Evolutionary conservation across 1,284 basidiomycete species (phyloP).

Genomic region (Rhodotorula sp.): DNA sequence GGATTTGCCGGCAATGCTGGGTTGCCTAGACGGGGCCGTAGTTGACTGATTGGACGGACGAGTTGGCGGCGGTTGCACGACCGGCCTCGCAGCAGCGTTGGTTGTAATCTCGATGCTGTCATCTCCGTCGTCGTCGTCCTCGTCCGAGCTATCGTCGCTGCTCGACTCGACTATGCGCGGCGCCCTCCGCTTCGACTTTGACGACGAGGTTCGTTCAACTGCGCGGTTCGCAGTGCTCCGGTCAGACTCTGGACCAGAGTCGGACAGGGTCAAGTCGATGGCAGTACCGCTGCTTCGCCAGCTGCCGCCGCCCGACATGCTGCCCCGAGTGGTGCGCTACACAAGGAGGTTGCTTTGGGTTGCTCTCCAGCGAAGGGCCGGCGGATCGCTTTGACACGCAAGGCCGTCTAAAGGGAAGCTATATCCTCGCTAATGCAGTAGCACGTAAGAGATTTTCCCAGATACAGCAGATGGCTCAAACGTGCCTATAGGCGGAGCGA

Average conservation of each 20-base stretch:
- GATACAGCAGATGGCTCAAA: too few relatives aligned
- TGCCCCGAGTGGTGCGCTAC: neutral
- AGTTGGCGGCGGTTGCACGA: neutral
- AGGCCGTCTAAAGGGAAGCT: too few relatives aligned
- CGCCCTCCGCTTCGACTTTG: neutral
- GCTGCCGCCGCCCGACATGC: neutral
- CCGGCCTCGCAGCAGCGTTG: too few relatives aligned
- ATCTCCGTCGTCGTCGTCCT: neutral
- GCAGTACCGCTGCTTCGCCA: neutral
- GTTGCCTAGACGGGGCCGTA: neutral
- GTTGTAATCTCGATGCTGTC: neutral
- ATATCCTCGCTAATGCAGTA: too few relatives aligned
- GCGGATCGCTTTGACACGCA: too few relatives aligned
- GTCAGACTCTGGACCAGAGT: neutral
- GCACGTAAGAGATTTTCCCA: too few relatives aligned
- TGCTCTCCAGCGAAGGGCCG: too few relatives aligned
- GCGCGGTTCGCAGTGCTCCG: neutral
- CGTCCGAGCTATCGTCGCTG: neutral
- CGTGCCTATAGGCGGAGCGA: too few relatives aligned
- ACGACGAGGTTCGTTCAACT: neutral
- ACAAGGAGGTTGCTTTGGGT: too few relatives aligned
- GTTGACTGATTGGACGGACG: too few relatives aligned
- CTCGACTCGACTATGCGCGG: conserved; percentile 7
- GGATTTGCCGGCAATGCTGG: neutral
- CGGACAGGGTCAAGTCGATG: conserved; percentile 8